Percentiles rank a stretch among this genome's conserved stretches.
Evolutionary conservation across 495 filamentous ascomycete genomes (phyloP).

Genomic region (Rusavskia elegans): DNA sequence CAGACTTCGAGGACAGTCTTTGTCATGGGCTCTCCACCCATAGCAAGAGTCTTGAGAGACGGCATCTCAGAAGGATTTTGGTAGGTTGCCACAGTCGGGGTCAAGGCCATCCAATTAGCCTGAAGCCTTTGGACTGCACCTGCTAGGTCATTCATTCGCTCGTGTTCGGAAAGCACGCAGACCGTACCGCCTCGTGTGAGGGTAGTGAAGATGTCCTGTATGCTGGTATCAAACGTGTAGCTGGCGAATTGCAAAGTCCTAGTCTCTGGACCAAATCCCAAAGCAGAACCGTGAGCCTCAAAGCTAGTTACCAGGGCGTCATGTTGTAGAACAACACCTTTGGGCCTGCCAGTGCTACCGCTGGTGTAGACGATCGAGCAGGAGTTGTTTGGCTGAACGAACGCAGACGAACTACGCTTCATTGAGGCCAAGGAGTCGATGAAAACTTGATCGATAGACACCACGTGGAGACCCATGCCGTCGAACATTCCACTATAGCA

Average conservation of each 20-base stretch:
- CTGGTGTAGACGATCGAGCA: conserved; percentile 44
- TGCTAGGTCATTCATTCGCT: conserved; percentile 23
- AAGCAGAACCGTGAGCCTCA: conserved; percentile 9
- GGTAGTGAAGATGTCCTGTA: conserved; percentile 50
- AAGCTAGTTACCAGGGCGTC: conserved; percentile 4
- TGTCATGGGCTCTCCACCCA: conserved; percentile 30
- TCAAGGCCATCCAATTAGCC: conserved; percentile 19
- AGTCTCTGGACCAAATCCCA: conserved; percentile 32
- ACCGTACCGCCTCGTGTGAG: conserved; percentile 45
- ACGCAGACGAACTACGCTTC: conserved; percentile 1
- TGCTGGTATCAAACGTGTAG: conserved; percentile 50
- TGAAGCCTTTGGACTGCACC: conserved; percentile 5
- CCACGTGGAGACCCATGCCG: conserved; percentile 23
- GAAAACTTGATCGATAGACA: conserved; percentile 22
- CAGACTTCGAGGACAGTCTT: conserved; percentile 26
- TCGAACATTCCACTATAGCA: conserved; percentile 22
- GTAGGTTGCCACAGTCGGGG: conserved; percentile 33
- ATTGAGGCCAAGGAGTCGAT: conserved; percentile 21
- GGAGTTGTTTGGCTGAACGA: conserved; percentile 16
- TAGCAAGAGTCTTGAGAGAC: conserved; percentile 20
- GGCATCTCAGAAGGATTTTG: conserved; percentile 29
- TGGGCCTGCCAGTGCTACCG: conserved; percentile 21
- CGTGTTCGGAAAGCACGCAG: conserved; percentile 44
- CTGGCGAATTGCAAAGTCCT: conserved; percentile 52
- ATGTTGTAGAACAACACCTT: conserved; percentile 22